Evolutionary conservation across 1,139 yeast species (phyloP).

Genomic region (Pichia sp.): DNA sequence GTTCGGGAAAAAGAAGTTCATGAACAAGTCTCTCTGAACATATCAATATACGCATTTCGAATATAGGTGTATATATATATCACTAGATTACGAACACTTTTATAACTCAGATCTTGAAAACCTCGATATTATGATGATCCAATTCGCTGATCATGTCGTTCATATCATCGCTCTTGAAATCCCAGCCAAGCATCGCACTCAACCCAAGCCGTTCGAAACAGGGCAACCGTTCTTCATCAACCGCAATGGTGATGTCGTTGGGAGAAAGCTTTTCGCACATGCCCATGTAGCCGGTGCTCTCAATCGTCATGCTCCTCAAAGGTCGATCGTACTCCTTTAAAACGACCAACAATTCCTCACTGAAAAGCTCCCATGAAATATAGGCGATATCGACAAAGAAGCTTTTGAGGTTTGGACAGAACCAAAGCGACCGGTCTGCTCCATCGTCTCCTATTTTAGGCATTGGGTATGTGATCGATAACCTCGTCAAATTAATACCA

Average conservation of each 20-base stretch:
- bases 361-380: constrained; percentile 60
- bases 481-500: constrained; percentile 58
- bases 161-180: constrained; percentile 67
- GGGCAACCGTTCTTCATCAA: constrained; percentile 75
- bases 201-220: constrained; percentile 57
- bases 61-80: background rate
- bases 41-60: background rate
- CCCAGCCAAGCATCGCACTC: constrained; percentile 85
- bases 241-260: constrained; percentile 79
- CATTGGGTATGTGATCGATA: constrained; percentile 82
- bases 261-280: constrained; percentile 81
- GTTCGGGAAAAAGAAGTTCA: constrained; percentile 87
- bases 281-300: constrained; percentile 86
- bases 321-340: constrained; percentile 46
- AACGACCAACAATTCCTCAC: constrained; percentile 50
- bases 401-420: constrained; percentile 66
- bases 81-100: background rate
- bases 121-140: constrained; percentile 29
- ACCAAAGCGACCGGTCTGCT: constrained; percentile 64
- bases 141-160: constrained; percentile 47
- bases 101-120: constrained; percentile 15
- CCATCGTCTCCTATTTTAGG: constrained; percentile 69
- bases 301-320: constrained; percentile 60
- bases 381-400: constrained; percentile 80
- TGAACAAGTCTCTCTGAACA: constrained; percentile 67